Evolutionary conservation across 2,329 filamentous ascomycete species (phyloP), one percentile per base, ranked within the genome.

Genomic region (Fusarium sp.): DNA sequence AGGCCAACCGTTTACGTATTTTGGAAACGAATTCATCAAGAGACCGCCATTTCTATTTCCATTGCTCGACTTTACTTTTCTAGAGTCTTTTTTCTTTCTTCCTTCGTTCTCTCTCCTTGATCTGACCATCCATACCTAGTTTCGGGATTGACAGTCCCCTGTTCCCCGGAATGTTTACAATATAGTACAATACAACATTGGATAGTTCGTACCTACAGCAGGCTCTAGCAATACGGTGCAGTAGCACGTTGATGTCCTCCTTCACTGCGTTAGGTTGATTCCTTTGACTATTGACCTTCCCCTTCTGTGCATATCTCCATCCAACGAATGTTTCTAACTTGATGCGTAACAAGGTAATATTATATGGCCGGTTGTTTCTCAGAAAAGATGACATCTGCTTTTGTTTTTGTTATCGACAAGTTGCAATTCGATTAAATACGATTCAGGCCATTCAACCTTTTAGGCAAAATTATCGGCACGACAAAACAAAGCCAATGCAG

Each of bases 221-320:
- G 32, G 32, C 34, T 37, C 18, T 25, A 51, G 48, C 16, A 32
- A 16, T 21, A 21, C 13, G 28, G 30, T 32, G 28, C 13, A 49
- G 27, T 30, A 37, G 34, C 48, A 41, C 21, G 41, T 56, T 63
- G 58, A 64, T 58, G 40, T 23, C 14, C 34, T 51, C 43, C 40
- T 28, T 28, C 59, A 30, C 48, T 68, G 37, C 28, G 28, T 32
- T 55, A 63, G 58, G 10, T 54, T 40, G 43, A 40, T 68, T 54
- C 48, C 53, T 59, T 43, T 59, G 48, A 32, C 28, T 23, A 32
- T 20, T 61, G 47, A 69, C 66, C 66, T 69, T 69, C 66, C 66
- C 49, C 60, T 69, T 69, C 62, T 56, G 66, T 66, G 63, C 62
- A 66, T 50, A 66, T 55, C 49, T 46, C 63, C 55, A 61, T 53